phyloP scores from a whole-genome alignment of 208 protist genomes.

The Perkinsela sp. region DNA sequence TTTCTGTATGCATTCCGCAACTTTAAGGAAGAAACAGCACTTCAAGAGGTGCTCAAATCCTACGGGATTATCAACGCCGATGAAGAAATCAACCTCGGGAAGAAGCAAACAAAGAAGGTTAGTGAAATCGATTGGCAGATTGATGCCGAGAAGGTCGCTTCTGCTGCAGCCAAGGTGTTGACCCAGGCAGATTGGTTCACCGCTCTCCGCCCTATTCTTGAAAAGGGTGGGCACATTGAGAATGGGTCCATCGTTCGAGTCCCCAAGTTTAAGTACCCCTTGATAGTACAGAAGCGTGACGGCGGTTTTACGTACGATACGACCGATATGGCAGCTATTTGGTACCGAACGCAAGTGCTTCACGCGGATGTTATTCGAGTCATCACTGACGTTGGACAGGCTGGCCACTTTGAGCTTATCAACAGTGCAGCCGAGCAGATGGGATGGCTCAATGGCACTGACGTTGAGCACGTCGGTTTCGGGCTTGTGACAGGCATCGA shows the following conservation, averaged over 20 bases:
- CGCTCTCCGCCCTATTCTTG: slow-evolving; percentile 35
- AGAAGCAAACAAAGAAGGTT: slow-evolving; percentile 58
- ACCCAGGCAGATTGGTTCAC: slow-evolving; percentile 36
- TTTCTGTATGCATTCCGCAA: slow-evolving; percentile 26
- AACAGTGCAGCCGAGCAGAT: slow-evolving; percentile 51
- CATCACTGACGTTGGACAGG: slow-evolving; percentile 79
- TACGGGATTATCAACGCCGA: slow-evolving; percentile 36
- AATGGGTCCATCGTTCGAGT: slow-evolving; percentile 32
- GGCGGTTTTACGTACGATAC: slow-evolving; percentile 79
- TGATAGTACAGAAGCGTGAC: slow-evolving; percentile 79
- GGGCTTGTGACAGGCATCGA: slow-evolving; percentile 64
- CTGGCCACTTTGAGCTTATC: slow-evolving; percentile 69
- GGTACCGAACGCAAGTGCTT: slow-evolving; percentile 55
- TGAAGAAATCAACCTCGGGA: slow-evolving; percentile 35
- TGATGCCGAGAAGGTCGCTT: slow-evolving; percentile 46
- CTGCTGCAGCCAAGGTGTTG: slow-evolving; percentile 17
- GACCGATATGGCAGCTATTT: slow-evolving; percentile 63
- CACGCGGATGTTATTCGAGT: slow-evolving; percentile 68
- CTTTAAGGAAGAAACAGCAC: slow-evolving; percentile 13
- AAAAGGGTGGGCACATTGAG: slow-evolving; percentile 20
- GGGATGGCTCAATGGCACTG: slow-evolving; percentile 42
- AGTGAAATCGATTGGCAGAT: slow-evolving; percentile 38
- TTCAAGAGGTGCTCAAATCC: slow-evolving; percentile 30
- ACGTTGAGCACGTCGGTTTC: slow-evolving; percentile 71
- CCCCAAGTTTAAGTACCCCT: slow-evolving; percentile 61